Evolutionary conservation across 2,329 filamentous ascomycete species (phyloP).

Genomic region (Camillea tinctor): DNA sequence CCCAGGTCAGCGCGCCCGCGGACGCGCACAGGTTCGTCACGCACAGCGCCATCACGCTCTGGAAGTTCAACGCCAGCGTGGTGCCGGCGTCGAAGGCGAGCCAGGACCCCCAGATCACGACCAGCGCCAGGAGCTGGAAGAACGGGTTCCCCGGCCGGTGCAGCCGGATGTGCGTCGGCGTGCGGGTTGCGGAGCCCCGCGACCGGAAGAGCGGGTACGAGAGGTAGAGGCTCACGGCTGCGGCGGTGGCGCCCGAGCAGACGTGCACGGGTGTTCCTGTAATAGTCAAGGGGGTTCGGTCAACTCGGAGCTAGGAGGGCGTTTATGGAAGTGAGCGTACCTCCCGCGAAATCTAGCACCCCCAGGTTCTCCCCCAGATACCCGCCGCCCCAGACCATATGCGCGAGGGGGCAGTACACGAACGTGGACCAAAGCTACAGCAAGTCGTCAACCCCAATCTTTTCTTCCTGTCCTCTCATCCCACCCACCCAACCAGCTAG

Average conservation of each 20-base stretch:
- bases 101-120: slow-evolving; percentile 52
- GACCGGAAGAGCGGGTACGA: slow-evolving; percentile 49
- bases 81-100: slow-evolving; percentile 51
- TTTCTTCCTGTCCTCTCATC: too few relatives aligned
- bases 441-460: too few relatives aligned
- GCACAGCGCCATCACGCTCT: slow-evolving; percentile 48
- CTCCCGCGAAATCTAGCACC: slow-evolving; percentile 46
- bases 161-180: slow-evolving; percentile 45
- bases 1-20: slow-evolving; percentile 47
- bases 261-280: slow-evolving; percentile 43
- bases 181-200: slow-evolving; percentile 41
- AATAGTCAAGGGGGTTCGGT: background rate
- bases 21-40: slow-evolving; percentile 50
- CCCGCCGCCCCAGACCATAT: slow-evolving; percentile 48
- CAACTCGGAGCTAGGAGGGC: too few relatives aligned
- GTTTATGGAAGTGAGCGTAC: too few relatives aligned
- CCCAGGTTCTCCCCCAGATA: slow-evolving; percentile 43
- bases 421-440: slow-evolving; percentile 47
- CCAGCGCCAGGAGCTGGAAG: slow-evolving; percentile 45
- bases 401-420: slow-evolving; percentile 45
- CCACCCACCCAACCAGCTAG: too few relatives aligned
- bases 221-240: slow-evolving; percentile 45
- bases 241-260: slow-evolving; percentile 42
- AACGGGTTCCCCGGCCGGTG: slow-evolving; percentile 48
- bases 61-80: slow-evolving; percentile 47